phyloP scores from a whole-genome alignment of 2,329 filamentous ascomycete species.

The Massarina eburnea region DNA sequence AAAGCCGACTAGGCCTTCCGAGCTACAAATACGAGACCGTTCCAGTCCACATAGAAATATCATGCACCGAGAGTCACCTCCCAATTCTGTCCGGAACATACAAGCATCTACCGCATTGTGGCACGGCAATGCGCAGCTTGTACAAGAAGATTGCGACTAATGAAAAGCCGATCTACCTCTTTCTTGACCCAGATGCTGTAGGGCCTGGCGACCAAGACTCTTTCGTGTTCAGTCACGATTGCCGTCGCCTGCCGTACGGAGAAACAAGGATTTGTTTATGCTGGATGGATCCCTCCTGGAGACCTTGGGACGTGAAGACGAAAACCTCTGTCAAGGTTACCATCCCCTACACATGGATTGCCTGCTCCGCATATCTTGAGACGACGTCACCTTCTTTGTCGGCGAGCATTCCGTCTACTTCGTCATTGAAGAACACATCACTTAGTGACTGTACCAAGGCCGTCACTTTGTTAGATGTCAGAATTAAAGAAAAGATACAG shows the following conservation, averaged over 20 bases:
- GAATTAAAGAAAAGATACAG: conserved; percentile 6
- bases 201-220: conserved; percentile 51
- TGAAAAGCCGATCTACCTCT: conserved; percentile 53
- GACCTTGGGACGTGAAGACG: conserved; percentile 27
- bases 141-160: conserved; percentile 49
- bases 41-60: conserved; percentile 35
- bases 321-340: conserved; percentile 1
- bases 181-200: conserved; percentile 58
- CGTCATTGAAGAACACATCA: neutral
- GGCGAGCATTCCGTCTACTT: conserved; percentile 6
- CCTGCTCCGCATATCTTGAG: conserved; percentile 6
- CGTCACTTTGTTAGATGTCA: conserved; percentile 24
- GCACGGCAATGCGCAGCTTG: conserved; percentile 57
- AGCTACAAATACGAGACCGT: conserved; percentile 47
- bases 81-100: conserved; percentile 55
- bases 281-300: conserved; percentile 42
- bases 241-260: conserved; percentile 49
- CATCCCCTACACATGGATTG: conserved; percentile 14
- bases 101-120: conserved; percentile 56
- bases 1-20: conserved; percentile 38
- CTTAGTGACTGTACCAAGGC: conserved; percentile 18
- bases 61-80: neutral
- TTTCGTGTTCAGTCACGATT: conserved; percentile 60
- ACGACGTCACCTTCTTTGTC: conserved; percentile 3
- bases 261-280: conserved; percentile 51